Conservation (phyloP, 2,329 filamentous ascomycete species). For the Achaetomium macrosporum region DNA sequence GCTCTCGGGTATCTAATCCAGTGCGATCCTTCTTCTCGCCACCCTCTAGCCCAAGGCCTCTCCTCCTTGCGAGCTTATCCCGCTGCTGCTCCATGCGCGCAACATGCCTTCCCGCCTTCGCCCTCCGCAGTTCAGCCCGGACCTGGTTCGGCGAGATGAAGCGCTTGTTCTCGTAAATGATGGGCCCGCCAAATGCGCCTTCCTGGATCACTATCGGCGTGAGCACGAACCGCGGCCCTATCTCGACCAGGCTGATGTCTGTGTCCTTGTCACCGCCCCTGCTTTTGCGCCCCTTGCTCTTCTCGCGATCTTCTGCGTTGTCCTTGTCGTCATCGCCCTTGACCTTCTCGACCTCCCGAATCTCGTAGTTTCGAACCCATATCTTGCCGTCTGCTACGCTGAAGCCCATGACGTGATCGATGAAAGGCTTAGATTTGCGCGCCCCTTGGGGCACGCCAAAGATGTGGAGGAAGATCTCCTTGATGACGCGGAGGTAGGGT, state of each 20-base stretch:
- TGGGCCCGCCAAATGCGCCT: conserved; percentile 88
- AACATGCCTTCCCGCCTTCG: conserved; percentile 73
- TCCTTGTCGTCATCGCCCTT: conserved; percentile 37
- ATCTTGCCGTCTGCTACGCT: conserved; percentile 88
- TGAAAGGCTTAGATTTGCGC: conserved; percentile 87
- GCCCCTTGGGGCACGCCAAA: conserved; percentile 90
- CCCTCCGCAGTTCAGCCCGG: conserved; percentile 68
- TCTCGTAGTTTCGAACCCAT: conserved; percentile 93
- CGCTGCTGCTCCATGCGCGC: conserved; percentile 66
- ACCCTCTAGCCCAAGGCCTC: conserved; percentile 66
- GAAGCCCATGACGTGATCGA: conserved; percentile 93
- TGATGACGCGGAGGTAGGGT: conserved; percentile 74
- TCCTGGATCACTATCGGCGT: conserved; percentile 95
- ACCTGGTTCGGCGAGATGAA: conserved; percentile 97
- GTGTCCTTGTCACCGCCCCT: conserved; percentile 50
- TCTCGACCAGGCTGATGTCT: conserved; percentile 80
- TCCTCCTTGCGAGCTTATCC: conserved; percentile 68
- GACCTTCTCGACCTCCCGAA: conserved; percentile 71
- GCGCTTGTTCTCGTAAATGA: conserved; percentile 97
- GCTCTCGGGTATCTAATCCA: conserved; percentile 60
- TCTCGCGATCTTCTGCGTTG: conserved; percentile 34
- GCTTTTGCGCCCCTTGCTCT: conserved; percentile 36
- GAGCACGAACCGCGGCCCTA: conserved; percentile 86
- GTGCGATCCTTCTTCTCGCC: conserved; percentile 58
- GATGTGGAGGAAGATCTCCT: conserved; percentile 82